Base-by-base conservation (phyloP, 306 rosid genomes). In the Lathyrus sativus region DNA sequence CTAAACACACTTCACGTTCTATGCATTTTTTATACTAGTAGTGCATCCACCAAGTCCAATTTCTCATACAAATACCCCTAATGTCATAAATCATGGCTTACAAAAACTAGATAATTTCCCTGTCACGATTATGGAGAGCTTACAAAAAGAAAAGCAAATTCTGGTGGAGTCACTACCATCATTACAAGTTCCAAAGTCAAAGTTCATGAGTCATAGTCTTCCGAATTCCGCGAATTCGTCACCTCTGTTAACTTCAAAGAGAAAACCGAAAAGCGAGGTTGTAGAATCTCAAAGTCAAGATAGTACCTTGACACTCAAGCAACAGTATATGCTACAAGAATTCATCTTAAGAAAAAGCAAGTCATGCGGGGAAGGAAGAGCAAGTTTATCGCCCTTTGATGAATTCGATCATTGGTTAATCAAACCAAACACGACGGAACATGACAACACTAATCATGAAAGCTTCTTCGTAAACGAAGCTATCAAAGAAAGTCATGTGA, bases 201-300 rank as follows among this genome's bases (percentile, higher is more conserved):
- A 83, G 59, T 86, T 88, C 76, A 33, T 77, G 19, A 86, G 93
- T 73, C 35, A 7, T 41, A 86, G 96, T 65, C 88, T 86, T 31
- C 93, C 96, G 0, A 88, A 80, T 74, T 91, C 93, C 0, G 86
- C 78, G 38, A 67, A 77, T 44, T 83, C 92, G 8, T 86, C 92
- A 0, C 96, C 92, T 1, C 72, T 79, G 35, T 74, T 81, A 6
- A 44, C 75, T 39, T 19, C 81, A 13, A 84, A 75, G 81, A 86
- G 76, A 79, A 87, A 77, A 76, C 11, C 44, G 14, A 85, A 72
- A 41, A 13, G 58, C 9, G 68, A 57, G 15, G 64, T 48, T 71
- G 70, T 42, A 19, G 76, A 35, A 19, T 85, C 87, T 22, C 79
- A 64, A 12, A 49, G 10, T 14, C 73, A 63, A 65, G 61, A 33